These are phyloP conservation scores for Catharanthus roseus DNA, from an alignment of 257 asterid species.

Conservation along the genomic window DNA sequence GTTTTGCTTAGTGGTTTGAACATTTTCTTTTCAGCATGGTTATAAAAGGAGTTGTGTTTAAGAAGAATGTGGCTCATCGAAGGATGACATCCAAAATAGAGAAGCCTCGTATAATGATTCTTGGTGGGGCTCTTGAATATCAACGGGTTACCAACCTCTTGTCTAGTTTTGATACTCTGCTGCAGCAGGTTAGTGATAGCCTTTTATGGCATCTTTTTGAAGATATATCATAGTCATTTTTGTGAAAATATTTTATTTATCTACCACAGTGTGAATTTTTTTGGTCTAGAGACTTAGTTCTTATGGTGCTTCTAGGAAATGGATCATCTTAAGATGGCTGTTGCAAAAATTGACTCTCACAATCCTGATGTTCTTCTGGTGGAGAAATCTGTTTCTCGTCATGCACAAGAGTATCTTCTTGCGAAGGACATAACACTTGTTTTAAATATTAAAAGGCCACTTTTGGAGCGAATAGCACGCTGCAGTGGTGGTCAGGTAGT, in stretches of 20 bases:
- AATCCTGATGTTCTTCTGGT: slow-evolving; percentile 89
- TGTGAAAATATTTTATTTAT: not conserved
- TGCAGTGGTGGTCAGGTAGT: slow-evolving; percentile 89
- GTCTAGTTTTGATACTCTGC: slow-evolving; percentile 87
- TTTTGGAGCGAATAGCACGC: slow-evolving; percentile 90
- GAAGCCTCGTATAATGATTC: slow-evolving; percentile 81
- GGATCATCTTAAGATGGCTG: slow-evolving; percentile 99
- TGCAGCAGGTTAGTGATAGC: slow-evolving; percentile 77
- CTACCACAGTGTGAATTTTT: not conserved
- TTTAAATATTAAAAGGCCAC: slow-evolving; percentile 77
- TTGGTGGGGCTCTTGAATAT: slow-evolving; percentile 96
- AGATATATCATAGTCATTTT: not conserved
- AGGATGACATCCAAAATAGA: slow-evolving; percentile 87
- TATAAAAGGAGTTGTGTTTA: slow-evolving; percentile 90
- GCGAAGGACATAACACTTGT: slow-evolving; percentile 86
- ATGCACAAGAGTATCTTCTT: slow-evolving; percentile 96
- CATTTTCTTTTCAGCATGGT: slow-evolving; percentile 47
- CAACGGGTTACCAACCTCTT: slow-evolving; percentile 89
- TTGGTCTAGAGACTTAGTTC: slow-evolving; percentile 12
- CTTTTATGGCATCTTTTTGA: not conserved
- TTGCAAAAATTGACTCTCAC: slow-evolving; percentile 82
- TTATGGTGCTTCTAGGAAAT: slow-evolving; percentile 58
- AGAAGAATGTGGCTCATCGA: slow-evolving; percentile 91
- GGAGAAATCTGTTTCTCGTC: slow-evolving; percentile 95
- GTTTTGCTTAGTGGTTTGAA: slow-evolving; percentile 21